Percentiles rank a stretch among this genome's conserved stretches.
These are phyloP conservation scores for Sugiyamaella marilandica DNA, from an alignment of 805 yeast species.

Conservation along the genomic window DNA sequence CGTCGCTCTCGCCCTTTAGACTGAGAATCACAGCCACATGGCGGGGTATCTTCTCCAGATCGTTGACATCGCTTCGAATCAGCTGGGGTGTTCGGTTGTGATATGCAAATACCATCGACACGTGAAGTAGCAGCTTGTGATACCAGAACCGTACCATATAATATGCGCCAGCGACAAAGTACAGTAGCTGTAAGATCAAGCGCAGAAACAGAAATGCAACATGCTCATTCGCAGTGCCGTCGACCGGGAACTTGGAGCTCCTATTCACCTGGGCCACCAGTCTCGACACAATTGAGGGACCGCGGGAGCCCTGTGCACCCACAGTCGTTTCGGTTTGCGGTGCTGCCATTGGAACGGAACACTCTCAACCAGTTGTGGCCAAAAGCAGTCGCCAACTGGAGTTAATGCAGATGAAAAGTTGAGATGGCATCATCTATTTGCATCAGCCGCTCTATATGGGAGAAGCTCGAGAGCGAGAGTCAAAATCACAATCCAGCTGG, in stretches of 20 bases:
- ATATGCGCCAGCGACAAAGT: constrained; percentile 10
- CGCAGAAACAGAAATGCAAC: constrained; percentile 16
- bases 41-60: constrained; percentile 70
- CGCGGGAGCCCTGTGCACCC: not conserved
- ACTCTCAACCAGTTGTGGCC: too few species aligned
- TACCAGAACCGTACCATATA: constrained; percentile 14
- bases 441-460: too few species aligned
- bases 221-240: not conserved
- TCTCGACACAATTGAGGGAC: not conserved
- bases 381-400: too few species aligned
- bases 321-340: too few species aligned
- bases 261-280: not conserved
- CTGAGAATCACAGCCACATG: constrained; percentile 72
- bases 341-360: too few species aligned
- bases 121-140: constrained; percentile 16
- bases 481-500: too few species aligned
- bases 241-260: not conserved
- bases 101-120: constrained; percentile 20
- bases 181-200: constrained; percentile 15
- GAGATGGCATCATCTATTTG: too few species aligned
- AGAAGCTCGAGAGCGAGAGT: too few species aligned
- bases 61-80: constrained; percentile 75
- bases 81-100: constrained; percentile 54
- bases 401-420: too few species aligned
- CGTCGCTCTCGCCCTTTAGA: constrained; percentile 69